Percentiles rank a stretch among this genome's conserved stretches.
Evolutionary conservation across 2,329 filamentous ascomycete species (phyloP).

Genomic region (Fusarium sp.): DNA sequence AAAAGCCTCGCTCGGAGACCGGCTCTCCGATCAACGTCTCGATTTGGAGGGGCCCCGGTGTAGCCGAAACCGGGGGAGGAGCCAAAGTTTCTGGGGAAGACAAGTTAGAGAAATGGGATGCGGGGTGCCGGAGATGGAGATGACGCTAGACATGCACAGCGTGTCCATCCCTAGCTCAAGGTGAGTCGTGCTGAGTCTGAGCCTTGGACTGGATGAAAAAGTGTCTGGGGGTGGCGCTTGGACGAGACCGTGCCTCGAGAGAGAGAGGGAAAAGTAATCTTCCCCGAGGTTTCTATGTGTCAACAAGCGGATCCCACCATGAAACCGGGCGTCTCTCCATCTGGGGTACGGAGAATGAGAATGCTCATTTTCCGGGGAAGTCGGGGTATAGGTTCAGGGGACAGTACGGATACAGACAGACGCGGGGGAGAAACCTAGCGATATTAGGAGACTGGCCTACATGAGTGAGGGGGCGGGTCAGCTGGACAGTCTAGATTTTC

Average conservation of each 20-base stretch:
- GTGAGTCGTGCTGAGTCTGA: conserved; percentile 8
- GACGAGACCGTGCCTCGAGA: neutral
- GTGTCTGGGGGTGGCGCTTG: neutral
- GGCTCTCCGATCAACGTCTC: conserved; percentile 29
- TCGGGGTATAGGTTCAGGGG: conserved; percentile 16
- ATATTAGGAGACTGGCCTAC: conserved; percentile 3
- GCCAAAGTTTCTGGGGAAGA: conserved; percentile 28
- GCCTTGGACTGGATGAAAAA: conserved; percentile 7
- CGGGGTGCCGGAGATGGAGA: conserved; percentile 24
- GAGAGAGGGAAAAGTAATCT: neutral
- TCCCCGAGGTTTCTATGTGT: conserved; percentile 23
- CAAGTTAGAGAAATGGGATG: neutral
- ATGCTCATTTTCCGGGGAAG: conserved; percentile 25
- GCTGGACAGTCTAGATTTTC: conserved; percentile 16
- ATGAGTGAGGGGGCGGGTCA: conserved; percentile 15
- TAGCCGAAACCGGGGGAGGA: conserved; percentile 32
- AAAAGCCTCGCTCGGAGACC: neutral
- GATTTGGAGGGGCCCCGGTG: conserved; percentile 28
- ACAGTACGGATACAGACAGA: no score
- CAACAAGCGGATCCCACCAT: neutral
- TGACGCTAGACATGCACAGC: conserved; percentile 34
- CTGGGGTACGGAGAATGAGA: conserved; percentile 22
- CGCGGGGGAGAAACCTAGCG: conserved; percentile 3
- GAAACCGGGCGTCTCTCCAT: conserved; percentile 6
- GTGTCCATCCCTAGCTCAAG: conserved; percentile 37